Conservation (phyloP, 2,329 filamentous ascomycete species). For the Fusarium sp. region DNA sequence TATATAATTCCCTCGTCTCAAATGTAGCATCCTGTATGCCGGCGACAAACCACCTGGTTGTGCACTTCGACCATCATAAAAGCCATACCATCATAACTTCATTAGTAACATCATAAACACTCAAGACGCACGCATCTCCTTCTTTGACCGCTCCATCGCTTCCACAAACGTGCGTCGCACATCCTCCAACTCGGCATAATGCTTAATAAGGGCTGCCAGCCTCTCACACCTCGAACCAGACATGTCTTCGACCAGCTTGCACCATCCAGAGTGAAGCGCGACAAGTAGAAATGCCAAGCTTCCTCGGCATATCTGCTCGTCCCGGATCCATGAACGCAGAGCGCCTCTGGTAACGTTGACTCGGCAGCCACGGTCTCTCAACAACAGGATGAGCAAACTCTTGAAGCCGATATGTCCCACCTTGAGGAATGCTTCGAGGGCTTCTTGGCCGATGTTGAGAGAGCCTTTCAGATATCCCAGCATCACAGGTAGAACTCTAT, state of each 20-base stretch:
- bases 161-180: constrained; percentile 26
- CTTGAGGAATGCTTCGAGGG: constrained; percentile 28
- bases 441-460: constrained; percentile 22
- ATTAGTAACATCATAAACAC: constrained; percentile 17
- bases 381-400: constrained; percentile 25
- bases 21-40: neutral
- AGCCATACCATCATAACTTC: constrained; percentile 27
- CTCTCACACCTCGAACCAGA: constrained; percentile 19
- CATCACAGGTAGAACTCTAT: constrained; percentile 29
- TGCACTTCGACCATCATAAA: constrained; percentile 15
- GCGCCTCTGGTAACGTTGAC: constrained; percentile 26
- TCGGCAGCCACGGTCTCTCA: constrained; percentile 27
- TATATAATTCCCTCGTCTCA: neutral
- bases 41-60: constrained; percentile 16
- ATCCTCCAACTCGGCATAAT: constrained; percentile 33
- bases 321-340: constrained; percentile 30
- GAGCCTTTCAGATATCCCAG: constrained; percentile 21
- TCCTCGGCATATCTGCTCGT: constrained; percentile 21
- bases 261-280: constrained; percentile 31
- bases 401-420: constrained; percentile 28
- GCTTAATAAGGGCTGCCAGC: constrained; percentile 20
- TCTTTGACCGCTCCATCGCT: constrained; percentile 32
- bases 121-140: constrained; percentile 23
- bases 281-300: constrained; percentile 33
- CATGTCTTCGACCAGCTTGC: constrained; percentile 22